These are phyloP conservation scores for Fomes fomentarius DNA, from an alignment of 1,284 basidiomycete genomes.

Conservation along the genomic window DNA sequence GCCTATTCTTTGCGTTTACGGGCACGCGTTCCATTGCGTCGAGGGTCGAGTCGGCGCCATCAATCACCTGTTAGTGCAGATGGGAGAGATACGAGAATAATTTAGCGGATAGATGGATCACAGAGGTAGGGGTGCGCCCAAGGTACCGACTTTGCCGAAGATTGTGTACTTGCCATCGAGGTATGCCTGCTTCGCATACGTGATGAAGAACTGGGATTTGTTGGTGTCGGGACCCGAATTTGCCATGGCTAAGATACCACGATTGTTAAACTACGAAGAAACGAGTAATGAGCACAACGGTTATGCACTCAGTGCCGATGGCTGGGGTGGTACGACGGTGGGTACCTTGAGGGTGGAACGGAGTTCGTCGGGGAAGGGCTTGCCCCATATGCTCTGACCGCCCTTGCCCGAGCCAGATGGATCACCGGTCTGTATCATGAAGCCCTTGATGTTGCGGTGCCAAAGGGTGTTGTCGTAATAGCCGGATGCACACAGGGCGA, in stretches of 20 bases:
- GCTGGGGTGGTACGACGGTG: not conserved
- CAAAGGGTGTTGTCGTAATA: slow-evolving; percentile 89
- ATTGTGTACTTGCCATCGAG: slow-evolving; percentile 96
- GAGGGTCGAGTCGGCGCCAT: slow-evolving; percentile 87
- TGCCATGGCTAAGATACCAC: slow-evolving; percentile 96
- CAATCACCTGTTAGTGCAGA: slow-evolving; percentile 66
- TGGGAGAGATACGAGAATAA: not conserved
- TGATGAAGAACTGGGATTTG: slow-evolving; percentile 95
- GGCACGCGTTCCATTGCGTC: slow-evolving; percentile 90
- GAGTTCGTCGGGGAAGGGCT: slow-evolving; percentile 88
- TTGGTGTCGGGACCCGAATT: slow-evolving; percentile 93
- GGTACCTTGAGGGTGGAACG: slow-evolving; percentile 88
- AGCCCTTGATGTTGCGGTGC: slow-evolving; percentile 94
- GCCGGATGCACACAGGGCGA: slow-evolving; percentile 90
- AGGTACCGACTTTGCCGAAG: slow-evolving; percentile 64
- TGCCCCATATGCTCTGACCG: slow-evolving; percentile 87
- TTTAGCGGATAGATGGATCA: not conserved
- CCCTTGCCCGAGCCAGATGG: slow-evolving; percentile 82
- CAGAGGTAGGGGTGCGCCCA: not conserved
- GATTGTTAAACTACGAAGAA: slow-evolving; percentile 79
- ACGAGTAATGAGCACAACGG: slow-evolving; percentile 9
- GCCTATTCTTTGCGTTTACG: slow-evolving; percentile 90
- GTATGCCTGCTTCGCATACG: slow-evolving; percentile 90
- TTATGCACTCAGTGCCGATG: not conserved
- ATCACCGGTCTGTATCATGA: slow-evolving; percentile 94